Evolutionary conservation across 139 green algal genomes (phyloP).

Genomic region (Limnomonas spitsbergensis): DNA sequence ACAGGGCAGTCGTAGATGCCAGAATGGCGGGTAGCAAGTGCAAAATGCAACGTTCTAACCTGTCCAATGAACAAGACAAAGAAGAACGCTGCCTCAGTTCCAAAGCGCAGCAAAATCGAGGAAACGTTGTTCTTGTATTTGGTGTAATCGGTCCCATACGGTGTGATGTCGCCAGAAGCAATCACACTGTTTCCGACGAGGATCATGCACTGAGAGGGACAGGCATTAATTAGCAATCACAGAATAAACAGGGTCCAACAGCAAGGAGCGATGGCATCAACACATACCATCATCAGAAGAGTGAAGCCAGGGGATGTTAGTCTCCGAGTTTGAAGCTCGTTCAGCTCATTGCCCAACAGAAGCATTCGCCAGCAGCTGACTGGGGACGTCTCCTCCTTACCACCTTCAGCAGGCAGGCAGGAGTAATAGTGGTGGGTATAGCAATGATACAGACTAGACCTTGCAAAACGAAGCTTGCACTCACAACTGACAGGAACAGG

Average conservation of each 20-base stretch:
- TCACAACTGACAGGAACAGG: too few relatives aligned
- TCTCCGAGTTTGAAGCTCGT: constrained; percentile 52
- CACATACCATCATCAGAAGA: constrained; percentile 27
- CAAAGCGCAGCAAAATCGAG: constrained; percentile 54
- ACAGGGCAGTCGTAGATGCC: too few relatives aligned
- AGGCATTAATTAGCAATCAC: not conserved
- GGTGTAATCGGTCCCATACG: constrained; percentile 35
- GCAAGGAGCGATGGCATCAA: not conserved
- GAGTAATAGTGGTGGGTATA: too few relatives aligned
- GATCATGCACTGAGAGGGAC: constrained; percentile 18
- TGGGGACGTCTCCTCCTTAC: constrained; percentile 43
- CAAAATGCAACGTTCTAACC: too few relatives aligned
- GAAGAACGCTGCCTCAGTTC: constrained; percentile 7
- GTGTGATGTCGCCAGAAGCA: constrained; percentile 35
- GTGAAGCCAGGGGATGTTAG: constrained; percentile 48
- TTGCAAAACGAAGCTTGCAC: too few relatives aligned
- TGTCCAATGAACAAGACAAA: constrained; percentile 5
- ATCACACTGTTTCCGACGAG: constrained; percentile 44
- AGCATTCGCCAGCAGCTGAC: constrained; percentile 57
- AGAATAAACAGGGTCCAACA: not conserved
- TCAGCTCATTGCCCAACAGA: constrained; percentile 64
- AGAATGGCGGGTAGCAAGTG: too few relatives aligned
- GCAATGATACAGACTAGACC: too few relatives aligned
- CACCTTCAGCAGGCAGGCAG: too few relatives aligned
- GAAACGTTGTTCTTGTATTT: constrained; percentile 26